Conservation (phyloP, 257 asterid species). For the Ilex aquifolium region DNA sequence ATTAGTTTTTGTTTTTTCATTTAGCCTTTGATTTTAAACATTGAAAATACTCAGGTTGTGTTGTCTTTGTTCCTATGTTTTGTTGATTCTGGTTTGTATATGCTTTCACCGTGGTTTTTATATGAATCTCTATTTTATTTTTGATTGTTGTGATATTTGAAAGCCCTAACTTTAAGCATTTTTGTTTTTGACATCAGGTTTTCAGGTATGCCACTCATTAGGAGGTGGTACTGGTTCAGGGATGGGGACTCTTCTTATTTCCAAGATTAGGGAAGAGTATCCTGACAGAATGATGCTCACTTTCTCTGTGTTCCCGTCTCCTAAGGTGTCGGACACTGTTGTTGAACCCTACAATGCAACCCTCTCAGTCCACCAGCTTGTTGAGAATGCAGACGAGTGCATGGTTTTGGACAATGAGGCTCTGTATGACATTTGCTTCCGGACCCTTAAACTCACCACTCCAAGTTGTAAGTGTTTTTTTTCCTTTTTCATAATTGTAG, state of each 20-base stretch:
- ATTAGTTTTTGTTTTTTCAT: no score
- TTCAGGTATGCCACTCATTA: constrained; percentile 74
- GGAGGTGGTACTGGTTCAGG: constrained; percentile 94
- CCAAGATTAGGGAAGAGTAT: constrained; percentile 76
- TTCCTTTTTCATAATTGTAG: not conserved
- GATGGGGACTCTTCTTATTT: constrained; percentile 77
- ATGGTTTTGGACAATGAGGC: constrained; percentile 82
- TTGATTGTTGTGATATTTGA: not conserved
- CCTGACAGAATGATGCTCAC: constrained; percentile 87
- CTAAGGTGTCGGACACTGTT: constrained; percentile 75
- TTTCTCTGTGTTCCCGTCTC: constrained; percentile 78
- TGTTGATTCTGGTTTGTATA: no score
- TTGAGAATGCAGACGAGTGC: constrained; percentile 77
- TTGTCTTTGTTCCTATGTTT: no score
- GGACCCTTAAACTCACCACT: constrained; percentile 18
- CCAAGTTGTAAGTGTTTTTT: constrained; percentile 54
- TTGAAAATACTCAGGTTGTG: no score
- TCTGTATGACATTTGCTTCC: constrained; percentile 63
- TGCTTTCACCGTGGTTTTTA: not conserved
- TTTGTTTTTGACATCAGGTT: constrained; percentile 31
- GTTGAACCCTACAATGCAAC: constrained; percentile 83
- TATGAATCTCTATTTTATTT: not conserved
- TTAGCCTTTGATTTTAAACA: no score
- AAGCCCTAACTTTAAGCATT: not conserved
- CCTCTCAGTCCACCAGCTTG: constrained; percentile 74